Evolutionary conservation across 768 basidiomycete species (phyloP).

Genomic region (Termitomyces sp.): DNA sequence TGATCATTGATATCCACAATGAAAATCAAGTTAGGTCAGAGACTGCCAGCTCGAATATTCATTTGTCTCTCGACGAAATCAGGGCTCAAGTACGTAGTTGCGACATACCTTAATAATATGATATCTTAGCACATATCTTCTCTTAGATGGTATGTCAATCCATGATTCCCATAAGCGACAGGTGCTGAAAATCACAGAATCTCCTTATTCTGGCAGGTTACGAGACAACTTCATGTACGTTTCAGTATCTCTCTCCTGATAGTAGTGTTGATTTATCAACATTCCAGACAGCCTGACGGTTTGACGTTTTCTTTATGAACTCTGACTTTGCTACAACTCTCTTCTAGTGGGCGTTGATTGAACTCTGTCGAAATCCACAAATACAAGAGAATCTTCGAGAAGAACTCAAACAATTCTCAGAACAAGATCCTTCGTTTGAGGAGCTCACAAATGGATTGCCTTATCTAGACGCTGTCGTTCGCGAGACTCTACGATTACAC

Average conservation of each 20-base stretch:
- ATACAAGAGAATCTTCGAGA: slow-evolving; percentile 29
- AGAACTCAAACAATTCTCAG: slow-evolving; percentile 22
- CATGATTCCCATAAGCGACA: background rate
- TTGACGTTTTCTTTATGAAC: background rate
- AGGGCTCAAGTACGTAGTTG: slow-evolving; percentile 29
- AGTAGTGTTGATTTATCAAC: background rate
- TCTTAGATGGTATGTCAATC: slow-evolving; percentile 18
- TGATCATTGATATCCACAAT: background rate
- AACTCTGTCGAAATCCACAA: slow-evolving; percentile 28
- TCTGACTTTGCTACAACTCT: background rate
- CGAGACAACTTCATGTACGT: slow-evolving; percentile 20
- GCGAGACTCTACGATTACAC: slow-evolving; percentile 40
- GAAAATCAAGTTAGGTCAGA: slow-evolving; percentile 32
- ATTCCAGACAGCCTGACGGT: slow-evolving; percentile 6
- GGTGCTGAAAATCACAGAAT: slow-evolving; percentile 9
- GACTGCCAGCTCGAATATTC: slow-evolving; percentile 17
- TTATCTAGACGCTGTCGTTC: slow-evolving; percentile 28
- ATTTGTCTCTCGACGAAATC: slow-evolving; percentile 40
- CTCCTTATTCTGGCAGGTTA: slow-evolving; percentile 21
- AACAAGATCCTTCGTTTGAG: slow-evolving; percentile 10
- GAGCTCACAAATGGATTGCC: slow-evolving; percentile 13
- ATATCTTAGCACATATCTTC: background rate
- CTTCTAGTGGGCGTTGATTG: slow-evolving; percentile 34
- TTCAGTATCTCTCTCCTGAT: background rate
- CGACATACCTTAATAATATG: no score